phyloP scores from a whole-genome alignment of 2,329 filamentous ascomycete species.

The Fusarium pseudocircinatum region DNA sequence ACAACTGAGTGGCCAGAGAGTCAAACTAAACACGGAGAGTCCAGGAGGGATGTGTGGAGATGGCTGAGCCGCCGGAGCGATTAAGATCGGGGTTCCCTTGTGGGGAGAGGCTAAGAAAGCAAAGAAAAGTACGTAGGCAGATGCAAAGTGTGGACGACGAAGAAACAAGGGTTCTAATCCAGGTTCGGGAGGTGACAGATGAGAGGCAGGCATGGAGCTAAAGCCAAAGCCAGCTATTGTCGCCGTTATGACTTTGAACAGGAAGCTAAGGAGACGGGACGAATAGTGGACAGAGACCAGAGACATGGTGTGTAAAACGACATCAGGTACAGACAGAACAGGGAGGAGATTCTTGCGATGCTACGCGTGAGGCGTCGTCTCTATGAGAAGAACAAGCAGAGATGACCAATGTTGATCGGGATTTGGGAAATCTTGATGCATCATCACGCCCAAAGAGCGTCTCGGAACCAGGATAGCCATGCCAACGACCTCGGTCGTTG shows the following conservation, averaged over 20 bases:
- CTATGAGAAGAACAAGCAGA: neutral
- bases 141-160: slow-evolving; percentile 32
- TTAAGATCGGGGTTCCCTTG: slow-evolving; percentile 32
- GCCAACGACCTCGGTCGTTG: neutral
- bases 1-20: slow-evolving; percentile 13
- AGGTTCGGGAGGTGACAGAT: slow-evolving; percentile 27
- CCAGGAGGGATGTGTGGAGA: slow-evolving; percentile 30
- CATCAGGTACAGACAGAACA: slow-evolving; percentile 26
- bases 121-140: neutral
- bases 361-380: slow-evolving; percentile 18
- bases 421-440: neutral
- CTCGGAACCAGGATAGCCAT: neutral
- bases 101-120: slow-evolving; percentile 23
- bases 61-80: slow-evolving; percentile 15
- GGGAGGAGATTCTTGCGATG: slow-evolving; percentile 20
- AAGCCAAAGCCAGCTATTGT: neutral
- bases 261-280: slow-evolving; percentile 20
- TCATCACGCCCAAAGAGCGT: neutral
- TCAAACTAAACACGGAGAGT: slow-evolving; percentile 2
- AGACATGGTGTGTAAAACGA: slow-evolving; percentile 46
- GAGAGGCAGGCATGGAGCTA: slow-evolving; percentile 1
- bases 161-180: slow-evolving; percentile 29
- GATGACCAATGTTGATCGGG: neutral
- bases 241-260: slow-evolving; percentile 2
- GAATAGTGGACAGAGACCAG: slow-evolving; percentile 34